Percentiles rank a stretch among this genome's conserved stretches.
These are phyloP conservation scores for Suillus lakei DNA, from an alignment of 768 basidiomycete species.

Conservation along the genomic window DNA sequence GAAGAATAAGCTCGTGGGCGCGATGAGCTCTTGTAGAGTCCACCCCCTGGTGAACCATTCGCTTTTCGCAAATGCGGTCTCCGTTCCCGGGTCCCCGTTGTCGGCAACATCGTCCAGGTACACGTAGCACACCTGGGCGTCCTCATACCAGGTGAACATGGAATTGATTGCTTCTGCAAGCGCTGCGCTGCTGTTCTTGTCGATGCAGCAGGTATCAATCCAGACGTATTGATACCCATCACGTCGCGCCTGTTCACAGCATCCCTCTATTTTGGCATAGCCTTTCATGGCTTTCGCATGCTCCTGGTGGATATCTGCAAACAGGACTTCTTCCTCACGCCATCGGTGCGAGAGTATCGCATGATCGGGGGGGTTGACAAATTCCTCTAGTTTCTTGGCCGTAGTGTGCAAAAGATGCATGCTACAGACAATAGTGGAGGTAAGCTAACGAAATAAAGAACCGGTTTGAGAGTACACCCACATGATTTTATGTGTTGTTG, in stretches of 20 bases:
- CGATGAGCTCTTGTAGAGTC: conserved; percentile 15
- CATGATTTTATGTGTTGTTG: too few species aligned
- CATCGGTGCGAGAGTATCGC: conserved; percentile 20
- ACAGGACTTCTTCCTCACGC: conserved; percentile 9
- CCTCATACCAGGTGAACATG: conserved; percentile 21
- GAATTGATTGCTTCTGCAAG: conserved; percentile 19
- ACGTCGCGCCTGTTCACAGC: conserved; percentile 7
- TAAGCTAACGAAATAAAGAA: neutral
- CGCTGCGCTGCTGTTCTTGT: conserved; percentile 19
- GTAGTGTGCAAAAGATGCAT: conserved; percentile 13
- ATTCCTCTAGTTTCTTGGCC: conserved; percentile 10
- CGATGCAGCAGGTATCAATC: conserved; percentile 20
- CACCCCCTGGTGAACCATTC: conserved; percentile 23
- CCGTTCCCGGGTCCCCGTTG: neutral
- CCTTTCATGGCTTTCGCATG: conserved; percentile 4
- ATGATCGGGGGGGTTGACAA: conserved; percentile 7
- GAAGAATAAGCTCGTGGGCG: conserved; percentile 18
- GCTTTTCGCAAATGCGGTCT: conserved; percentile 1
- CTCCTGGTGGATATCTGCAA: conserved; percentile 7
- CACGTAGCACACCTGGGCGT: conserved; percentile 19
- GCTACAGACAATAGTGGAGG: conserved; percentile 1
- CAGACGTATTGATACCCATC: conserved; percentile 18
- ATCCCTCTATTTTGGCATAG: conserved; percentile 10
- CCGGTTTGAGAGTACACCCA: neutral
- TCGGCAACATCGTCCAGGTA: conserved; percentile 16